Evolutionary conservation across 345 rosid species (phyloP).

Genomic region (Pelargonium nanum): DNA sequence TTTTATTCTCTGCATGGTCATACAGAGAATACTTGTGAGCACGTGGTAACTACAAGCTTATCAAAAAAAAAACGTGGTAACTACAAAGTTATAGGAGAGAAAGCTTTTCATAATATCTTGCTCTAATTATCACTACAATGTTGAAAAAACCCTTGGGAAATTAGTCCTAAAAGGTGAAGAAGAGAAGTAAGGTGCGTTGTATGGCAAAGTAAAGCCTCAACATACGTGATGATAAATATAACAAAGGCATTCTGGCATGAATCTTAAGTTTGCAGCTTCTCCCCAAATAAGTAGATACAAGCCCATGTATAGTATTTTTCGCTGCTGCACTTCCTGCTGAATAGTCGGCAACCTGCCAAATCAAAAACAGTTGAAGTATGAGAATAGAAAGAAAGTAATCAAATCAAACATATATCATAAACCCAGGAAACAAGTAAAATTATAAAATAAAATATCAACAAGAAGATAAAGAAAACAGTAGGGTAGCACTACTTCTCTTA

Average conservation of each 20-base stretch:
- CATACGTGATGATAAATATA: slow-evolving; percentile 98
- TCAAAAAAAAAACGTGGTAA: no score
- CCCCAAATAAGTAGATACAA: slow-evolving; percentile 98
- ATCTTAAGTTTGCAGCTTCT: slow-evolving; percentile 96
- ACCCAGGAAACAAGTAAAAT: background rate
- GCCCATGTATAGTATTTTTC: slow-evolving; percentile 90
- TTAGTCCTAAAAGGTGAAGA: no score
- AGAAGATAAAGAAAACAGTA: no score
- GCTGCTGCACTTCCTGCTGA: slow-evolving; percentile 98
- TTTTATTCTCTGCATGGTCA: no score
- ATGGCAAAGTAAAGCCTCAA: no score
- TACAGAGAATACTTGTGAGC: no score
- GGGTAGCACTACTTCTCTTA: no score
- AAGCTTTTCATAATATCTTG: background rate
- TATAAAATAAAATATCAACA: no score
- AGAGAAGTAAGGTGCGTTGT: no score
- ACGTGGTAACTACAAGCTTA: no score
- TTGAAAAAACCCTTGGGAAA: no score
- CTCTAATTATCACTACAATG: background rate
- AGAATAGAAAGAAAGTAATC: background rate
- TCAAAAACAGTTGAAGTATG: slow-evolving; percentile 9
- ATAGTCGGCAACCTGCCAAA: slow-evolving; percentile 90
- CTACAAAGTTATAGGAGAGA: no score
- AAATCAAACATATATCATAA: background rate
- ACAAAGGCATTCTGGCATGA: slow-evolving; percentile 99